Evolutionary conservation across 1,139 yeast species (phyloP).

Genomic region (Magnusiomyces clavatus): DNA sequence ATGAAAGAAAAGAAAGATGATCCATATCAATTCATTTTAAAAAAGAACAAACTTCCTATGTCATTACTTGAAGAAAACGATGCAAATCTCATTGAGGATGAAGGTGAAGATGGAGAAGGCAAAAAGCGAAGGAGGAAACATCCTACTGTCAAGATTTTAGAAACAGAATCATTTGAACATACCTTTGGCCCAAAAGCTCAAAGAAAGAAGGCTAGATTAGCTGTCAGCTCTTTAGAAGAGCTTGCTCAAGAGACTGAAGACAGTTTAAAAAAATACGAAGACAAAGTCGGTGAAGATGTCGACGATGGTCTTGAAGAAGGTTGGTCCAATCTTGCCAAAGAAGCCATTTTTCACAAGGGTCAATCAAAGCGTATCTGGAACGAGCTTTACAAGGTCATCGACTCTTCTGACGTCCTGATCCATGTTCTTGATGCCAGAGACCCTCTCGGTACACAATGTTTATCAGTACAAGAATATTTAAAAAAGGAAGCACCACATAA

Average conservation of each 20-base stretch:
- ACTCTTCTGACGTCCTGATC: constrained; percentile 93
- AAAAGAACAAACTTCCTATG: constrained; percentile 93
- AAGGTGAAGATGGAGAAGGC: neutral
- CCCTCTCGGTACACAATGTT: constrained; percentile 94
- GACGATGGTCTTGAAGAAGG: constrained; percentile 84
- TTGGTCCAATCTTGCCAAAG: constrained; percentile 85
- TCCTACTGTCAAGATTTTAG: constrained; percentile 73
- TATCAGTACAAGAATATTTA: constrained; percentile 85
- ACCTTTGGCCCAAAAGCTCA: constrained; percentile 95
- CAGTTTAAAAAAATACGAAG: constrained; percentile 55
- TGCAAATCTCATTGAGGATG: neutral
- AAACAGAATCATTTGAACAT: constrained; percentile 73
- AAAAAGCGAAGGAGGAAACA: constrained; percentile 39
- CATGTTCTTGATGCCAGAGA: constrained; percentile 97
- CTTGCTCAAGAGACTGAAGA: constrained; percentile 55
- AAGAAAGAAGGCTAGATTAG: constrained; percentile 81
- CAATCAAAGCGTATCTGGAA: constrained; percentile 99
- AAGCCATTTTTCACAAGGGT: constrained; percentile 92
- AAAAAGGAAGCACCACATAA: constrained; percentile 93
- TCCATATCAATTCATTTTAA: constrained; percentile 78
- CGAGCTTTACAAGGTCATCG: constrained; percentile 92
- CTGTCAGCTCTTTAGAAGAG: constrained; percentile 72
- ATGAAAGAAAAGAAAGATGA: constrained; percentile 82
- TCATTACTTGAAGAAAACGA: constrained; percentile 70
- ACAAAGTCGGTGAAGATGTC: constrained; percentile 66